A percentile compares a stretch with the other conserved stretches of the same genome.
Conservation (phyloP, 306 rosid species). For the Lotus japonicus region DNA sequence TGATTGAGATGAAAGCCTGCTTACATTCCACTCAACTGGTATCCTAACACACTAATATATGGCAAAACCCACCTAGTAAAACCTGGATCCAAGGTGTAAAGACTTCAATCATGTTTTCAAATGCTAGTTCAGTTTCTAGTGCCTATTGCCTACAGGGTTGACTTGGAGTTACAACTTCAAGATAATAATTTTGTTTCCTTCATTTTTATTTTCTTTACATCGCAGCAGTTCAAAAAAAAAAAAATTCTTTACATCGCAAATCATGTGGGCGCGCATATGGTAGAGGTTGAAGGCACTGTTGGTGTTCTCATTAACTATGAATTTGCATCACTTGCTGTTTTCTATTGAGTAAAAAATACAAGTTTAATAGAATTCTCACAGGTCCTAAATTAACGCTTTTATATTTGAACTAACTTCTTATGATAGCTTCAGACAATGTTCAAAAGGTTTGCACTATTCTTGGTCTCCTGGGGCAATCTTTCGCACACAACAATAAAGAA, state of each 20-base stretch:
- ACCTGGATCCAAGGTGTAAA: background rate
- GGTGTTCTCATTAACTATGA: background rate
- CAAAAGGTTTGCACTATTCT: background rate
- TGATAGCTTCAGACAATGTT: background rate
- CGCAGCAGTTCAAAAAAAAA: no score
- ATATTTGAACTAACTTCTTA: background rate
- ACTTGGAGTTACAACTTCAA: background rate
- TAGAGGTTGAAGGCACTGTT: background rate
- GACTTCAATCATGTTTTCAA: background rate
- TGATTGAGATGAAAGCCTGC: no score
- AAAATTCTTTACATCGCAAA: no score
- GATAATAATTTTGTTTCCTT: no score
- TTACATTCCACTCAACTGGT: no score
- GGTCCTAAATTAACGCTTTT: background rate
- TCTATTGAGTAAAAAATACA: background rate
- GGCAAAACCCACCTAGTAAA: background rate
- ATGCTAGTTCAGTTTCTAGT: no score
- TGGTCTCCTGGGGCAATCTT: background rate
- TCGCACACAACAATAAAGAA: background rate
- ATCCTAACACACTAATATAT: background rate
- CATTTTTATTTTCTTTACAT: no score
- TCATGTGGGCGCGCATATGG: no score
- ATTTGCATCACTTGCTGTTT: slow-evolving; percentile 5
- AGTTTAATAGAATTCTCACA: background rate
- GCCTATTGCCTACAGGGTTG: no score